Evolutionary conservation across 2,329 filamentous ascomycete genomes (phyloP).

Genomic region (Aspergillus brasiliensis): DNA sequence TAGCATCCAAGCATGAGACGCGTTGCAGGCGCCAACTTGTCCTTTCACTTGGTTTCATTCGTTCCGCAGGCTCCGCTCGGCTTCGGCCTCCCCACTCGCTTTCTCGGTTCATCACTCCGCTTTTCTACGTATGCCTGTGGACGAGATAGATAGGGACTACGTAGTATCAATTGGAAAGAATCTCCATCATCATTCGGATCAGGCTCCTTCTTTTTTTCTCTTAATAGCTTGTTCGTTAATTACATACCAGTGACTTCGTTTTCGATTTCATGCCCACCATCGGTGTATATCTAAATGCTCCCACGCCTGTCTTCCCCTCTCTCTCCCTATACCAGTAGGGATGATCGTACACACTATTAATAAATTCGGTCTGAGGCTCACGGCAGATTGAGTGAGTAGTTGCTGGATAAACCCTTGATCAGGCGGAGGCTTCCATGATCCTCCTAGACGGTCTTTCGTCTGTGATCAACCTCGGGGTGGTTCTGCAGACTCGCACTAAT

Average conservation of each 20-base stretch:
- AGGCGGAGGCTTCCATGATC: background rate
- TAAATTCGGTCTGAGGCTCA: background rate
- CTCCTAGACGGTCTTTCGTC: background rate
- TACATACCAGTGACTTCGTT: background rate
- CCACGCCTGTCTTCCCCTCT: background rate
- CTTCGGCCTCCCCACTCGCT: background rate
- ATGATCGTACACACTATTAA: background rate
- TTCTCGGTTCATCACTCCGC: background rate
- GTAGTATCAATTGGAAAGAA: too few relatives aligned
- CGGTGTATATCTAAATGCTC: background rate
- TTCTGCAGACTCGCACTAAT: too few relatives aligned
- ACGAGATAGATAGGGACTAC: too few relatives aligned
- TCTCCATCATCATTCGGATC: too few relatives aligned
- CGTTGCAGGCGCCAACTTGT: slow-evolving; percentile 26
- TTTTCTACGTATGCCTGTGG: background rate
- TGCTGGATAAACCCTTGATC: background rate
- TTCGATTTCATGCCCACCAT: background rate
- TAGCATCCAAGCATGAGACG: background rate
- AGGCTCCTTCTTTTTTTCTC: too few relatives aligned
- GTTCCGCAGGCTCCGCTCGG: background rate
- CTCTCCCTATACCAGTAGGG: background rate
- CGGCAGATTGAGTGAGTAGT: background rate
- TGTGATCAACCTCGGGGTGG: too few relatives aligned
- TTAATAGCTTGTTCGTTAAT: background rate
- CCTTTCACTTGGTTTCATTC: slow-evolving; percentile 17